Conservation (phyloP, 768 basidiomycete species). For the Pisolithus marmoratus region DNA sequence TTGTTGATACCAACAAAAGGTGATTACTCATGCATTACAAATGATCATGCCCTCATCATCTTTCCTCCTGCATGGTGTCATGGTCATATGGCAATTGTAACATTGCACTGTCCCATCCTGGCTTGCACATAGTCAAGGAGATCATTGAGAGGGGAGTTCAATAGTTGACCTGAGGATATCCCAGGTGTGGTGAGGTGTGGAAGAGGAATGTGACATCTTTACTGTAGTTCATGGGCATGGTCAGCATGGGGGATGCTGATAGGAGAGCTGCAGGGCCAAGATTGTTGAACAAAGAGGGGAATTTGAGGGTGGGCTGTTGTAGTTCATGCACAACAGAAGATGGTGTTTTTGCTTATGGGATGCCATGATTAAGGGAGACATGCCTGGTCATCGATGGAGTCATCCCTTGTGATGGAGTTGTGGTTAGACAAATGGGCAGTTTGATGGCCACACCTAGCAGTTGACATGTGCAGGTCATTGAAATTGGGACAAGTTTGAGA, state of each 20-base stretch:
- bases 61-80: no score
- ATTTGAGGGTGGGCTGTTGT: no score
- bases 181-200: conserved; percentile 40
- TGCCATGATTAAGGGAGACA: no score
- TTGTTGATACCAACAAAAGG: no score
- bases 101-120: no score
- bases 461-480: no score
- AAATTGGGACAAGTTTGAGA: no score
- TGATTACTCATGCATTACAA: no score
- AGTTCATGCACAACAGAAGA: neutral
- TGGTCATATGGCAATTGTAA: no score
- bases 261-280: conserved; percentile 77
- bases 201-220: conserved; percentile 51
- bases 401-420: no score
- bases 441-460: conserved; percentile 35
- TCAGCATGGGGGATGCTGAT: conserved; percentile 57
- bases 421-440: conserved; percentile 23
- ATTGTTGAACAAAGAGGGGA: no score
- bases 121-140: conserved; percentile 52
- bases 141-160: conserved; percentile 78
- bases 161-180: conserved; percentile 73
- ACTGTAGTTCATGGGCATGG: conserved; percentile 69
- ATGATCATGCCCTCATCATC: no score
- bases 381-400: neutral
- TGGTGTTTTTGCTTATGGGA: conserved; percentile 22